Evolutionary conservation across 2,329 filamentous ascomycete species (phyloP), one percentile per base, ranked within the genome.

Genomic region (Herpotrichia juniperi): DNA sequence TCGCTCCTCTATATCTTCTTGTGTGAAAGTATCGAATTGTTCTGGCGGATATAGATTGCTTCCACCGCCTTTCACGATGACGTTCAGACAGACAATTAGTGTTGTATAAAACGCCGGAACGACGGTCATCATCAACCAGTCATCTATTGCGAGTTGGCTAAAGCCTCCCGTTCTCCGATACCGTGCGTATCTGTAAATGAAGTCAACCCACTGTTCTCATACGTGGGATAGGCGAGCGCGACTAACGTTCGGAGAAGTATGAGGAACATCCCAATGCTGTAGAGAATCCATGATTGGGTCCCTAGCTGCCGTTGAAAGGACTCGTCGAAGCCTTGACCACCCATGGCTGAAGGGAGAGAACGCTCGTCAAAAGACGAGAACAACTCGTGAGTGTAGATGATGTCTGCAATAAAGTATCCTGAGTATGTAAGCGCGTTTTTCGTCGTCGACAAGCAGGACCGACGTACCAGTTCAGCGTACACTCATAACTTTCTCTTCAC

Each of bases 1-100:
- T 7, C 78, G 71, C 17, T 77, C 73, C 25, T 71, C 32, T 4
- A 79, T 74, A 9, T 79, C 71, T 14, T 59, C 49, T 12, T 63
- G 51, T 6, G 68, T 72, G 56, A 78, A 78, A 0, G 64, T 70
- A 1, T 54, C 50, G 22, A 70, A 68, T 22, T 74, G 54, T 46
- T 72, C 76, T 4, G 74, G 73, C 4, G 61, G 72, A 46, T 63
- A 76, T 1, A 80, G 63, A 50, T 79, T 79, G 46, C 74, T 76
- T 22, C 75, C 76, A 30, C 76, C 77, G 21, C 75, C 75, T 2
- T 56, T 52, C 14, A 68, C 68, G 30, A 76, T 76, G n/a, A 71
- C 58, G 51, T 78, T 79, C 46, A 78, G 54, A 50, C 69, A 74
- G 14, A 76, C 69, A 1, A 78, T 66, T 8, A 79, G 63, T 4